phyloP scores from a whole-genome alignment of 306 rosid species.

The Trifolium pratense region DNA sequence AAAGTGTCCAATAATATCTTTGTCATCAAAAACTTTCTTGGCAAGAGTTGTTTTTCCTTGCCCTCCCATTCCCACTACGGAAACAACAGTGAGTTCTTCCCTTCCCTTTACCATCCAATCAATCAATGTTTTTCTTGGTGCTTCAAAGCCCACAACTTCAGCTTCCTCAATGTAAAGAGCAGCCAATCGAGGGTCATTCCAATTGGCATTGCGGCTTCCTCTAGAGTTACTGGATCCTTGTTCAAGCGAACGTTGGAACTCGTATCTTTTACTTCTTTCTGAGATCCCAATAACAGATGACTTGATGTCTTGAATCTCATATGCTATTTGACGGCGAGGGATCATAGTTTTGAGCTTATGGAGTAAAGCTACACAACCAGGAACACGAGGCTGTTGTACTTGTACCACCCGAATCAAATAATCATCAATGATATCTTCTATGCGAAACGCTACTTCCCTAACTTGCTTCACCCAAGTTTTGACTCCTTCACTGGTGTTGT shows the following conservation, averaged over 20 bases:
- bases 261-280: not conserved
- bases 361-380: not conserved
- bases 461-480: constrained; percentile 5
- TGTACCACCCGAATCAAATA: not conserved
- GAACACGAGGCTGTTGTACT: not conserved
- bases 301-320: not conserved
- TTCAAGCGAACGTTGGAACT: not conserved
- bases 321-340: not conserved
- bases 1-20: not conserved
- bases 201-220: not conserved
- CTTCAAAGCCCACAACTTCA: not conserved
- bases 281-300: not conserved
- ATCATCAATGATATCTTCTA: not conserved
- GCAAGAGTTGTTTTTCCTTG: constrained; percentile 1
- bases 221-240: not conserved
- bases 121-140: not conserved
- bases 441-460: not conserved
- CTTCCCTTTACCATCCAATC: not conserved
- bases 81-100: not conserved
- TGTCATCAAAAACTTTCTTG: not conserved
- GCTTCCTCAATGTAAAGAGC: not conserved
- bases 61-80: not conserved
- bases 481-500: not conserved
- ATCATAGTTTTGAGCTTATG: not conserved
- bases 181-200: not conserved